Base-by-base conservation (phyloP, 2,329 filamentous ascomycete genomes). In the Sclerotinia nivalis region DNA sequence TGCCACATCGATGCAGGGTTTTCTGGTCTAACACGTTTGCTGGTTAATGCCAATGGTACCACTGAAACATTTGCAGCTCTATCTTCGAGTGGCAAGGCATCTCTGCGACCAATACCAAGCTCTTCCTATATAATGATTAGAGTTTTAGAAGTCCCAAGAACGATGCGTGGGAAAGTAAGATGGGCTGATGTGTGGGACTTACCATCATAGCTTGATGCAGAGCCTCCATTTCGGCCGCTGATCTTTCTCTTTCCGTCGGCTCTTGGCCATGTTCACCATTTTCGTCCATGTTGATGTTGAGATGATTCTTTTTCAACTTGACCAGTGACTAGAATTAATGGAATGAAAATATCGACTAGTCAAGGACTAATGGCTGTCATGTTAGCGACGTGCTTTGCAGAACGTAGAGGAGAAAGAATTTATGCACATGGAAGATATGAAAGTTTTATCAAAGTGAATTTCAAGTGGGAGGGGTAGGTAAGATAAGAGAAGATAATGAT, bases 121-220 rank as follows among this genome's bases (percentile, higher is more conserved):
- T 79, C 77, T 66, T 77, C 77, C 76, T 74, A 60, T 58, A 45
- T n/a, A n/a, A 28, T 12, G 9, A 43, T 69, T 52, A 64, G 66
- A 15, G 55, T 37, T 18, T 20, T 28, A 34, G n/a, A 45, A 22
- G 28, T 9, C 22, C 25, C n/a, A 18, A 20, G 31, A 25, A 54
- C 64, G n/a, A 65, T 25, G 34, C 58, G 49, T 45, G 18, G 10
- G 18, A 22, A 49, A 54, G 65, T 18, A 58, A 43, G 13, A 22
- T n/a, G 20, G 34, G 37, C 25, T 20, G 40, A 34, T 20, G 1
- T n/a, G 25, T 18, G 13, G 8, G 25, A 28, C 60, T 52, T 72
- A 75, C 76, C 75, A 77, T 76, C 76, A 77, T 77, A 28, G 75
- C 76, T 52, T 71, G 73, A 31, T 74, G 68, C 5, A 76, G 50